Base-by-base conservation (phyloP, 192 early-diverging fungal genomes). In the Entomortierella parvispora region DNA sequence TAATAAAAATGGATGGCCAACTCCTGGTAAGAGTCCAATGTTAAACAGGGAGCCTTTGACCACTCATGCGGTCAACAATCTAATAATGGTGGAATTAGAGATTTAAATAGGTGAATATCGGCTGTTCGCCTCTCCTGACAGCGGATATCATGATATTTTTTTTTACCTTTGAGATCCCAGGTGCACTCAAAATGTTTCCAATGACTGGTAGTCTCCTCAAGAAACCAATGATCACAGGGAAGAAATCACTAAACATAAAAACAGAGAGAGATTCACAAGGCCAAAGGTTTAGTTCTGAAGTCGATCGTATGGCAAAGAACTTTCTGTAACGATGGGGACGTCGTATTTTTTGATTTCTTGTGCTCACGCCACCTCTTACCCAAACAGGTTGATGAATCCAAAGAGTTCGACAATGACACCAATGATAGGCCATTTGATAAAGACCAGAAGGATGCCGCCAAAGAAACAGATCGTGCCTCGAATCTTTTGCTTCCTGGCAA, bases 361-460 rank as follows among this genome's bases (percentile, higher is more conserved):
- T 12, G 37, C 37, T 40, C 37, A 40, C 5, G 37, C 37, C 37
- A 9, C 37, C 37, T 40, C 51, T 26, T 87, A 95, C 93, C 95
- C 97, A 90, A 99, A 99, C 49, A 99, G 79, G 75, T 99, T 99
- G 58, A 99, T 86, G 75, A 99, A 98, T 14, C 97, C 97, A 88
- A 98, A 94, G 20, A 88, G 74, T 71, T 99, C 97, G 50, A 98
- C 85, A 37, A 90, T 31, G 47, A 99, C 93, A 20, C 97, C 97
- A 64, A 96, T 76, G 33, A 95, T 84, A 25, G 97, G 93, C 91
- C 93, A 95, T 76, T 93, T 93, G 48, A 92, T 51, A 81, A 99
- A 92, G 9, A 99, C 95, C 51, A 99, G 68, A 9, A 92, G 32
- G 37, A 99, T 94, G 11, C 97, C 97, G 29, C 82, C 81, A 71